Evolutionary conservation across 2,329 filamentous ascomycete species (phyloP).

Genomic region (Talaromyces verruculosus): DNA sequence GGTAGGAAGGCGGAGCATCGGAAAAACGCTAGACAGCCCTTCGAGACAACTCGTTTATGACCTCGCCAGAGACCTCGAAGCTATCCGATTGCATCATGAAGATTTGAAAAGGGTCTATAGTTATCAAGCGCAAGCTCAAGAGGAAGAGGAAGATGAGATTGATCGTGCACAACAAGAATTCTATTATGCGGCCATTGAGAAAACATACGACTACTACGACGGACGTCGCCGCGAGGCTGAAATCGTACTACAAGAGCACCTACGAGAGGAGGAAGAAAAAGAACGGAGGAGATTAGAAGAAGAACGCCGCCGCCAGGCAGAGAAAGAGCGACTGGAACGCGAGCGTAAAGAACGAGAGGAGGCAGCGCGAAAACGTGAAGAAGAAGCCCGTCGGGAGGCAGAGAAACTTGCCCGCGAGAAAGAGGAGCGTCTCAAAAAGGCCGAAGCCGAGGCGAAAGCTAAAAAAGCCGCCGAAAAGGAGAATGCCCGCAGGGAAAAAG

Average conservation of each 20-base stretch:
- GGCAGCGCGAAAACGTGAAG: constrained; percentile 34
- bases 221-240: constrained; percentile 60
- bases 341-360: constrained; percentile 28
- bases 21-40: constrained; percentile 37
- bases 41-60: constrained; percentile 44
- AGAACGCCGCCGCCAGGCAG: constrained; percentile 29
- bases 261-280: constrained; percentile 42
- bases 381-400: constrained; percentile 39
- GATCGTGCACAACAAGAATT: constrained; percentile 62
- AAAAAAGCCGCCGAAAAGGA: constrained; percentile 37
- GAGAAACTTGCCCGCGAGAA: constrained; percentile 48
- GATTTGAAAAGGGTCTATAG: constrained; percentile 47
- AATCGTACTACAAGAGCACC: constrained; percentile 52
- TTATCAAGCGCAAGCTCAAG: constrained; percentile 48
- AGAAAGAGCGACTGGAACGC: constrained; percentile 36
- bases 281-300: constrained; percentile 38
- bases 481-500: constrained; percentile 35
- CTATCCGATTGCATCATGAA: constrained; percentile 42
- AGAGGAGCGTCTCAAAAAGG: constrained; percentile 36
- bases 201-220: constrained; percentile 66
- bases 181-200: constrained; percentile 65
- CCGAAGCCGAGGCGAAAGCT: constrained; percentile 42
- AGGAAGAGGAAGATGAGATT: constrained; percentile 62
- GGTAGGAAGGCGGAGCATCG: constrained; percentile 17
- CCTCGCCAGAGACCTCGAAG: constrained; percentile 42